These are phyloP conservation scores for Draba incana DNA, from an alignment of 345 rosid genomes.

Conservation along the genomic window DNA sequence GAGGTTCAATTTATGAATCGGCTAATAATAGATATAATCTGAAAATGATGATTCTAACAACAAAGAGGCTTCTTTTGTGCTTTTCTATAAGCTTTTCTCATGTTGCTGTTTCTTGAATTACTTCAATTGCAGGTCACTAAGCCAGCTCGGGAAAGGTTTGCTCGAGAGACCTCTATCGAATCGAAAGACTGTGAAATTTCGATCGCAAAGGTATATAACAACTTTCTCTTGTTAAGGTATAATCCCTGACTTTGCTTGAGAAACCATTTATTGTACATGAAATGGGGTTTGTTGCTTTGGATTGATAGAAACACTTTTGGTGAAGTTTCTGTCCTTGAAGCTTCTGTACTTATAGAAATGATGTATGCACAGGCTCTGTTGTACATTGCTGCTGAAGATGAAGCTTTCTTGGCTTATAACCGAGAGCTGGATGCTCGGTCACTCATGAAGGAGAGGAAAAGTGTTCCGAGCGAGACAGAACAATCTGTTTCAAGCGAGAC, in stretches of 20 bases:
- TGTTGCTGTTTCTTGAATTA: conserved; percentile 36
- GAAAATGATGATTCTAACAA: not conserved
- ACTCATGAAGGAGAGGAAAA: conserved; percentile 53
- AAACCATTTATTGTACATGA: conserved; percentile 27
- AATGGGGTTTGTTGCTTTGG: conserved; percentile 21
- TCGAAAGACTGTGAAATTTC: conserved; percentile 80
- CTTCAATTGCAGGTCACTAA: conserved; percentile 55
- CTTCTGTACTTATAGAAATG: conserved; percentile 32
- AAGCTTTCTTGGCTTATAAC: conserved; percentile 64
- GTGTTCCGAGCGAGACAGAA: conserved; percentile 27
- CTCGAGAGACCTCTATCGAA: conserved; percentile 67
- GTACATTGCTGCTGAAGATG: conserved; percentile 90
- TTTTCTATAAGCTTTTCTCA: conserved; percentile 23
- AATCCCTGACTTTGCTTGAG: conserved; percentile 36
- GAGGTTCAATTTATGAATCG: conserved; percentile 68
- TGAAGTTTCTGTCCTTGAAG: conserved; percentile 8
- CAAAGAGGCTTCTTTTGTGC: not conserved
- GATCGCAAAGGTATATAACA: conserved; percentile 69
- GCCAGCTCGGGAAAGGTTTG: conserved; percentile 68
- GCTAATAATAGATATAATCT: conserved; percentile 7
- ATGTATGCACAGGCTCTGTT: conserved; percentile 63
- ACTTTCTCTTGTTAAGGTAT: conserved; percentile 42
- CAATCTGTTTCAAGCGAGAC: not conserved
- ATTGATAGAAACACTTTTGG: not conserved
- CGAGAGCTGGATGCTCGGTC: conserved; percentile 63